Conservation (phyloP, 108 stramenopile species). For the Stephanodiscus triporus region DNA sequence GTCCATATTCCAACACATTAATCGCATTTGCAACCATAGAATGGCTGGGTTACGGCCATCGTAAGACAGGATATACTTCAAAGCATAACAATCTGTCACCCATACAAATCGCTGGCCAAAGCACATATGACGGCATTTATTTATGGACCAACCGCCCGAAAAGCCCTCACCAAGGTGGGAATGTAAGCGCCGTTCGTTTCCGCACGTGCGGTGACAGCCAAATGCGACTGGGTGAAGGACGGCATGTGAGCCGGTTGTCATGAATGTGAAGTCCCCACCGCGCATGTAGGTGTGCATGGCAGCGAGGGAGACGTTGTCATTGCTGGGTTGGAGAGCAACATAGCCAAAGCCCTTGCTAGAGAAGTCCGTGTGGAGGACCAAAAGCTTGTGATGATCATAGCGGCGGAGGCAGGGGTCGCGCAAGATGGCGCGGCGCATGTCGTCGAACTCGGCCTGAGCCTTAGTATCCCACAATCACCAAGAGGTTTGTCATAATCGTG, state of each 20-base stretch:
- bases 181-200: neutral
- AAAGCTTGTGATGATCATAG: neutral
- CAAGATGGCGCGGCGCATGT: neutral
- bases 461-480: too few relatives aligned
- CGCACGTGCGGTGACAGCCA: neutral
- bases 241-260: neutral
- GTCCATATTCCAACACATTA: neutral
- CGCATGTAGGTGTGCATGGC: neutral
- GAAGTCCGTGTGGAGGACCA: neutral
- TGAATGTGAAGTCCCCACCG: neutral
- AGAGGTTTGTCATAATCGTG: too few relatives aligned
- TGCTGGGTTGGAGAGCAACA: neutral
- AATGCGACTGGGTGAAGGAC: neutral
- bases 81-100: neutral
- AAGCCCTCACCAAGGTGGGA: neutral
- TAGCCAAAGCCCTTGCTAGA: neutral
- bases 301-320: neutral
- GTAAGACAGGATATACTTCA: neutral
- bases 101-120: neutral
- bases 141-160: neutral
- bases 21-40: too few relatives aligned
- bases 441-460: too few relatives aligned
- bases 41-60: neutral
- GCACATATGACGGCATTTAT: conserved; percentile 1
- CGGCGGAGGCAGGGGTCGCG: neutral